These are phyloP conservation scores for Serendipita sp. DNA, from an alignment of 768 basidiomycete genomes.

Conservation along the genomic window DNA sequence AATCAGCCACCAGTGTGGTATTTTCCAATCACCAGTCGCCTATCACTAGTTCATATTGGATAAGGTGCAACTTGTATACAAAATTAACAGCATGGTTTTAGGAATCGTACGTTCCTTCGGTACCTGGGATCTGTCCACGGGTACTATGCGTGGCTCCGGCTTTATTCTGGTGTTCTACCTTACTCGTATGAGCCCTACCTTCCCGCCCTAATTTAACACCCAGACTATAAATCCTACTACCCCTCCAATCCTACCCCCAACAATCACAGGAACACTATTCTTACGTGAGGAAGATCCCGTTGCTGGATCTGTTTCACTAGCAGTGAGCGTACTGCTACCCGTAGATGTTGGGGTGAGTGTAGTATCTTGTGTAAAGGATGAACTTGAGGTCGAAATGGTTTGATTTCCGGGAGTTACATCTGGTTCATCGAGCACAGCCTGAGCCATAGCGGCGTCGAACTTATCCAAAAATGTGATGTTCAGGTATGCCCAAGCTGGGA, in stretches of 20 bases:
- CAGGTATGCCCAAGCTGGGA: conserved; percentile 49
- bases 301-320: conserved; percentile 20
- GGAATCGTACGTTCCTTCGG: too few relatives aligned
- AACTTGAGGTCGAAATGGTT: conserved; percentile 1
- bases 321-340: conserved; percentile 19
- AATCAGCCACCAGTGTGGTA: too few relatives aligned
- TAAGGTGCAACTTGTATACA: too few relatives aligned
- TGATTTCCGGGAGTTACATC: conserved; percentile 28
- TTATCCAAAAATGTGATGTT: conserved; percentile 29
- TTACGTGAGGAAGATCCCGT: conserved; percentile 6
- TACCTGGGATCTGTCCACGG: too few relatives aligned
- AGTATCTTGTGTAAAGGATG: conserved; percentile 8
- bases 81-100: too few relatives aligned
- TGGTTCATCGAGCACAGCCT: conserved; percentile 19
- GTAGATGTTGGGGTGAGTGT: conserved; percentile 11
- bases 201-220: too few relatives aligned
- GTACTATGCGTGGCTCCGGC: too few relatives aligned
- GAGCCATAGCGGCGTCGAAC: conserved; percentile 28
- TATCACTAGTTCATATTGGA: too few relatives aligned
- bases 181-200: too few relatives aligned
- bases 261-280: conserved; percentile 38
- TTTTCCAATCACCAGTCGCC: too few relatives aligned
- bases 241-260: conserved; percentile 46
- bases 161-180: too few relatives aligned
- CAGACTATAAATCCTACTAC: conserved; percentile 22